Base-by-base conservation (phyloP, 1,284 basidiomycete species). In the Melampsora americana region DNA sequence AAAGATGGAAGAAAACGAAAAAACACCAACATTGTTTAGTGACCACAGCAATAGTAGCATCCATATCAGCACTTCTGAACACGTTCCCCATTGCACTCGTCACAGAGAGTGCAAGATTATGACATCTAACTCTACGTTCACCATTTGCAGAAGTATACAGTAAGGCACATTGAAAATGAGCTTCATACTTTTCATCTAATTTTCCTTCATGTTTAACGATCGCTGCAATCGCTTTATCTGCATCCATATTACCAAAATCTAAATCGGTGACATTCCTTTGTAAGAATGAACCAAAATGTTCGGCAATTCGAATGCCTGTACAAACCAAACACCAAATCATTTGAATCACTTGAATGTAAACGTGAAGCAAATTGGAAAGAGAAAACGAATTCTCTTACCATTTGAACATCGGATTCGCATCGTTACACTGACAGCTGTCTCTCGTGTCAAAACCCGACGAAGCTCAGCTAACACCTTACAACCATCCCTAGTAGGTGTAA, bases 51-150 rank as follows among this genome's bases (percentile, higher is more conserved):
- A 95, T 86, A 0, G 90, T 88, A 2, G 91, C 88, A 80, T 99
- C 95, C 85, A 95, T 87, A 83, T 99, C 96, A 30, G 94, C 94
- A 82, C 87, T 92, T 70, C 92, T 88, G 85, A 95, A 99, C 5
- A 99, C 90, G 81, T 92, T 96, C 20, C 90, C 93, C 14, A 95
- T 92, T 76, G 98, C 84, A 65, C 89, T 87, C 1, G 90, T 91
- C 1, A 94, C 89, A 39, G 90, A 90, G 68, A 97, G 83, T 0
- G 90, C 90, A 26, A 98, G 84, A 81, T 99, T 99, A 82, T 90
- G 87, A 61, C 89, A 88, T 70, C 96, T 86, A 46, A 98, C 95
- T 77, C 93, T 86, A 35, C 96, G 86, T 82, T 92, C 86, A 5
- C 96, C 96, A 5, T 85, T 84, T 0, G 87, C 83, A 1, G 89